Conservation (phyloP, 129 eudicot species). For the Heracleum sosnowskyi region DNA sequence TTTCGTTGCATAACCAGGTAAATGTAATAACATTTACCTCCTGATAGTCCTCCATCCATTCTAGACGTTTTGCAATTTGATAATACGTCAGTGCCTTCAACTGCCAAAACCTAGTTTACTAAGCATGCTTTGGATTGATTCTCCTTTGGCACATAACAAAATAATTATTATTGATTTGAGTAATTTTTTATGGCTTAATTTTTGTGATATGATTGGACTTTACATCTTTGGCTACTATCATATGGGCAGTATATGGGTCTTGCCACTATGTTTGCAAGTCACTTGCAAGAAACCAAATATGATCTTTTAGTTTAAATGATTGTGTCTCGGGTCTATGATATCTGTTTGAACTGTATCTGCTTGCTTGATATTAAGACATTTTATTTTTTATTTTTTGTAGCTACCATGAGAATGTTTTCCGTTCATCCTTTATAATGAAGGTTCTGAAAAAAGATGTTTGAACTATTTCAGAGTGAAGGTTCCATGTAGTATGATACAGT, state of each 20-base stretch:
- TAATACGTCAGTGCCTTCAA: neutral
- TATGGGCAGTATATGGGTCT: too few relatives aligned
- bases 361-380: neutral
- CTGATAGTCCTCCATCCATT: neutral
- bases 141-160: neutral
- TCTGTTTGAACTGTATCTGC: neutral
- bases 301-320: neutral
- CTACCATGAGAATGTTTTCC: neutral
- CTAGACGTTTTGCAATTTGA: neutral
- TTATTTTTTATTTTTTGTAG: neutral
- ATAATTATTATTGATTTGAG: too few relatives aligned
- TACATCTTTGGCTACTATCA: neutral
- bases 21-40: neutral
- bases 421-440: neutral
- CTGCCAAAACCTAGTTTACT: neutral
- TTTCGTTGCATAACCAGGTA: slow-evolving; percentile 98
- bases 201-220: neutral
- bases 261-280: neutral
- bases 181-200: neutral
- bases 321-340: neutral
- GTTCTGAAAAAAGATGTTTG: too few relatives aligned
- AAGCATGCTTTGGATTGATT: neutral
- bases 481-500: too few relatives aligned
- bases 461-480: too few relatives aligned
- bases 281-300: neutral